These are phyloP conservation scores for Pyracantha coccinea DNA, from an alignment of 331 rosid genomes.

Conservation along the genomic window DNA sequence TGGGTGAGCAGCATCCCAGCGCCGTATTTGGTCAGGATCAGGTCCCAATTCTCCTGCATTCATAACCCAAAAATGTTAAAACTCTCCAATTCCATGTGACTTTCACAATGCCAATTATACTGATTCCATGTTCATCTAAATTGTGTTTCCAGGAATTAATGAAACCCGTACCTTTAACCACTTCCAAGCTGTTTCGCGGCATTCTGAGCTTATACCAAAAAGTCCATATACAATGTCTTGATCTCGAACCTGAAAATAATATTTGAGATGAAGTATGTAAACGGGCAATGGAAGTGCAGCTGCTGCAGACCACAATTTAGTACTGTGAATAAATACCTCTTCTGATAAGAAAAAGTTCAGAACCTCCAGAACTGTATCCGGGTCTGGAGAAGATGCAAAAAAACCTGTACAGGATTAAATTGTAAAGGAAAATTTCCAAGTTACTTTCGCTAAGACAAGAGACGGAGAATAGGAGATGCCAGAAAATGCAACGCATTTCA, in stretches of 20 bases:
- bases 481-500: not conserved
- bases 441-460: not conserved
- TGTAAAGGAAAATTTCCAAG: not conserved
- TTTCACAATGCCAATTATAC: not conserved
- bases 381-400: conserved; percentile 50
- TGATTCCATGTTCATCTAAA: not conserved
- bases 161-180: conserved; percentile 52
- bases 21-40: conserved; percentile 47
- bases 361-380: conserved; percentile 37
- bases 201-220: conserved; percentile 35
- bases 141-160: not conserved
- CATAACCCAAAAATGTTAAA: conserved; percentile 2
- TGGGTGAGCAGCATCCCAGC: conserved; percentile 34
- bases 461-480: not conserved
- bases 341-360: conserved; percentile 40
- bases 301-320: not conserved
- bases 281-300: conserved; percentile 1
- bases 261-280: not conserved
- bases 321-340: conserved; percentile 25
- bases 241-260: conserved; percentile 37
- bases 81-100: not conserved
- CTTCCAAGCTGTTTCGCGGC: conserved; percentile 37
- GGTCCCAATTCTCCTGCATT: conserved; percentile 69
- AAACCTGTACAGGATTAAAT: conserved; percentile 28
- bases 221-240: conserved; percentile 44